Base-by-base conservation (phyloP, 805 yeast species). In the Ogataea pilisensis region DNA sequence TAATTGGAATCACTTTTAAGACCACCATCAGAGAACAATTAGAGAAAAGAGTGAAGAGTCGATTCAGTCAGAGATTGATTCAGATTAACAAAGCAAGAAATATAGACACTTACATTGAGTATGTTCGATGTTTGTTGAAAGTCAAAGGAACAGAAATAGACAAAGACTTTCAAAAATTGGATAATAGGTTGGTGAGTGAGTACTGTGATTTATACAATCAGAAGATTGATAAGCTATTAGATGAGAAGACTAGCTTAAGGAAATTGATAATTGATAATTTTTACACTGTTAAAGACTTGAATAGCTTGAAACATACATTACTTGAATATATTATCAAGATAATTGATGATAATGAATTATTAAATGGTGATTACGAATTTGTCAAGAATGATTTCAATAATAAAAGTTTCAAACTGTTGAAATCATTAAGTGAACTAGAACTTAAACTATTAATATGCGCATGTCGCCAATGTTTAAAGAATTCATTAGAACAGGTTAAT, bases 11-110 rank as follows among this genome's bases (percentile, higher is more conserved):
- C 11, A 81, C 95, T 1, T 73, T 90, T 1, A 80, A 82, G 39
- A 68, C 87, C 36, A 86, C 85, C 5, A 73, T 88, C 0, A 70
- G 90, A 37, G 97, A 91, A 51, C 70, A 78, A 51, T 66, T 93
- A 34, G 99, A 93, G 56, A 93, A 91, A 56, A 73, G 99, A 53
- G 98, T 93, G 1, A 75, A 88, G 50, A 82, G 95, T 42, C 68
- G 99, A 48, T 93, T 90, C 59, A 81, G 93, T 14, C 96, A 91
- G 56, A 66, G 95, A 37, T 63, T 84, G 2, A 71, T 89, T 19
- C 72, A 73, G 14, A 67, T 88, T 28, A 75, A 75, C 20, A 79
- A 78, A 37, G 69, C 81, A 0, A 48, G 51, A 1, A 59, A 66
- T 2, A 51, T 78, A 2, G 76, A 72, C 1, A 73, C 68, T 12